A percentile compares a stretch with the other conserved stretches of the same genome.
These are phyloP conservation scores for Aspergillus pseudoterreus DNA, from an alignment of 2,329 filamentous ascomycete species.

Conservation along the genomic window DNA sequence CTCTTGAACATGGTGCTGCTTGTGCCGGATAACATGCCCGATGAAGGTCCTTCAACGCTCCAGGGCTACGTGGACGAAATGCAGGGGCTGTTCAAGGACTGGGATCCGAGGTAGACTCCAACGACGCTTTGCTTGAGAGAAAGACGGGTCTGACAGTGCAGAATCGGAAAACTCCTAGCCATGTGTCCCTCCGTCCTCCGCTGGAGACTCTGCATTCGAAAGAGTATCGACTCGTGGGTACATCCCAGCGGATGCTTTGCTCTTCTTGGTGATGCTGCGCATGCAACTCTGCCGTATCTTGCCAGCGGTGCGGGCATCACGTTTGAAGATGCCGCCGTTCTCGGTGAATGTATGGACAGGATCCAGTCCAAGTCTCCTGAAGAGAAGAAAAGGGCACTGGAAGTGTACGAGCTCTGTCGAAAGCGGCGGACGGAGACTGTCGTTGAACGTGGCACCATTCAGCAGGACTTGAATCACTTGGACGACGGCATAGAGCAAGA, in stretches of 20 bases:
- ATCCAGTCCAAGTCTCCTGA: constrained; percentile 44
- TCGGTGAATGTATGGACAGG: constrained; percentile 36
- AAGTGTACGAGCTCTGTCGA: constrained; percentile 15
- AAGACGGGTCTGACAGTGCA: constrained; percentile 10
- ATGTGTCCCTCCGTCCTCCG: constrained; percentile 50
- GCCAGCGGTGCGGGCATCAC: constrained; percentile 66
- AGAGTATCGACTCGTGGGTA: constrained; percentile 56
- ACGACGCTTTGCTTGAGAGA: background rate
- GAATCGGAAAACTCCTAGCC: constrained; percentile 18
- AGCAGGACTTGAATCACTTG: constrained; percentile 19
- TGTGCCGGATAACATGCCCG: constrained; percentile 22
- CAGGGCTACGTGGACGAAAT: constrained; percentile 34
- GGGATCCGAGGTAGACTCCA: constrained; percentile 31
- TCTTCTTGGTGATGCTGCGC: constrained; percentile 63
- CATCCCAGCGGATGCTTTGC: constrained; percentile 49
- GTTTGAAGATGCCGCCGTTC: constrained; percentile 62
- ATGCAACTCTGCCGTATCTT: constrained; percentile 65
- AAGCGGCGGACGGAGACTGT: constrained; percentile 13
- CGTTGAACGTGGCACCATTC: constrained; percentile 14
- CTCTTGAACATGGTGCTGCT: constrained; percentile 34
- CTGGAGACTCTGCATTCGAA: constrained; percentile 61
- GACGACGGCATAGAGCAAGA: constrained; percentile 16
- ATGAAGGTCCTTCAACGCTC: constrained; percentile 22
- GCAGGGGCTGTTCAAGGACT: constrained; percentile 30
- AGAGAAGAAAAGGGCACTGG: constrained; percentile 11